These are phyloP conservation scores for Floccularia luteovirens DNA, from an alignment of 768 basidiomycete species.

Conservation along the genomic window DNA sequence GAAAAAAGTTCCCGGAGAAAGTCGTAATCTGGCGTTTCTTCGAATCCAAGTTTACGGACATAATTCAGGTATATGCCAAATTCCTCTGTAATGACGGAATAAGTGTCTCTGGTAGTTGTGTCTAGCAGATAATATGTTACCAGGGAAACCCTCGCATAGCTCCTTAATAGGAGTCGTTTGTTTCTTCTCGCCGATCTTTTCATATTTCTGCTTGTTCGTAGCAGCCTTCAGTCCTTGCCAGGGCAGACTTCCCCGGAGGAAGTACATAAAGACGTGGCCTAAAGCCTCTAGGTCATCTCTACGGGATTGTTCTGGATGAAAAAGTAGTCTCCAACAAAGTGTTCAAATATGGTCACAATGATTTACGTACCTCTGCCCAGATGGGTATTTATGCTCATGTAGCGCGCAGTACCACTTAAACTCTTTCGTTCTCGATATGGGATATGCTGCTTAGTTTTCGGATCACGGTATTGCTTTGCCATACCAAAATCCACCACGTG, in stretches of 20 bases:
- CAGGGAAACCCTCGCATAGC: constrained; percentile 91
- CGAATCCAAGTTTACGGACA: constrained; percentile 97
- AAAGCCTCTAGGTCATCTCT: constrained; percentile 98
- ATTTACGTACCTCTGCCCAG: constrained; percentile 80
- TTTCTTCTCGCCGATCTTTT: constrained; percentile 99
- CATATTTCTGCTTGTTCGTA: constrained; percentile 99
- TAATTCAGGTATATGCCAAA: constrained; percentile 99
- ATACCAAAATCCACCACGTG: constrained; percentile 99
- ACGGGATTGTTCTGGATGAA: constrained; percentile 69
- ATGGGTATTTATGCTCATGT: constrained; percentile 99
- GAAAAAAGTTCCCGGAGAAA: constrained; percentile 93
- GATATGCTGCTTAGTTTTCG: constrained; percentile 98
- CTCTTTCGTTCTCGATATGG: constrained; percentile 98
- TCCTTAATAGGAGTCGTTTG: constrained; percentile 98
- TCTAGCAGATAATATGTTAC: no score
- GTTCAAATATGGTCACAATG: constrained; percentile 3
- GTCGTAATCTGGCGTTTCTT: constrained; percentile 98
- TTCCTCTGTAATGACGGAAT: constrained; percentile 58
- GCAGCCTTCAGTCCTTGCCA: constrained; percentile 99
- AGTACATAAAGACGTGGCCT: constrained; percentile 99
- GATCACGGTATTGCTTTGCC: constrained; percentile 99
- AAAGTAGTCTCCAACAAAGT: constrained; percentile 6
- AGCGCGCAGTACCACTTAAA: constrained; percentile 93
- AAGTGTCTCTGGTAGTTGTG: no score
- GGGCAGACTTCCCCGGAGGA: constrained; percentile 90